A percentile compares a stretch with the other conserved stretches of the same genome.
These are phyloP conservation scores for Alternaria sp. DNA, from an alignment of 2,329 filamentous ascomycete genomes.

Conservation along the genomic window DNA sequence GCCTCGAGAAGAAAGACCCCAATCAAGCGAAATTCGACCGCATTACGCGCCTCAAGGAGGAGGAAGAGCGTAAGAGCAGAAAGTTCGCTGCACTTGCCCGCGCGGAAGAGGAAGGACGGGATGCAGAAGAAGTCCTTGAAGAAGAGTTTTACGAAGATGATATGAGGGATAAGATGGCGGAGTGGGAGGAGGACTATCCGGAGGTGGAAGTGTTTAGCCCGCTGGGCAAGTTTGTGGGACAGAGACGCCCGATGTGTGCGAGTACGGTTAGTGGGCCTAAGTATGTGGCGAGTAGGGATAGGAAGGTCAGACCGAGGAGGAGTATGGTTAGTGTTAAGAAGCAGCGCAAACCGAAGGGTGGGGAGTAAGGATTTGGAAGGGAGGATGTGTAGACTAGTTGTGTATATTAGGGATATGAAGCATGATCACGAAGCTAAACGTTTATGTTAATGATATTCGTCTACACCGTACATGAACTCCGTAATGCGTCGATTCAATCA, in stretches of 20 bases:
- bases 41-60: slow-evolving; percentile 7
- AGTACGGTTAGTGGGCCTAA: slow-evolving; percentile 67
- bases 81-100: slow-evolving; percentile 29
- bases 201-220: slow-evolving; percentile 85
- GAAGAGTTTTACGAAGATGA: slow-evolving; percentile 27
- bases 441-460: neutral
- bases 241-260: slow-evolving; percentile 72
- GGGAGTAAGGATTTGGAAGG: neutral
- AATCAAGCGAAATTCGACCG: slow-evolving; percentile 32
- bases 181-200: slow-evolving; percentile 59
- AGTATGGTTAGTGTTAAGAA: slow-evolving; percentile 67
- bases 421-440: neutral
- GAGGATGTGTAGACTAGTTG: neutral
- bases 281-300: slow-evolving; percentile 56
- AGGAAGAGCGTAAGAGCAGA: slow-evolving; percentile 18
- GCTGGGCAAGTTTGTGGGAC: slow-evolving; percentile 77
- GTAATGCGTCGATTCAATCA: neutral
- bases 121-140: slow-evolving; percentile 41
- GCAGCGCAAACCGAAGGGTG: slow-evolving; percentile 33
- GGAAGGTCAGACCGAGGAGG: slow-evolving; percentile 65
- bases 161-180: slow-evolving; percentile 18
- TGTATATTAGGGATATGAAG: neutral
- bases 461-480: neutral
- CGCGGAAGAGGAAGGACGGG: slow-evolving; percentile 17
- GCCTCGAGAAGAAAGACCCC: slow-evolving; percentile 58